Evolutionary conservation across 2,329 filamentous ascomycete genomes (phyloP), one percentile per base, ranked within the genome.

Genomic region (Keithomyces neogunnii): DNA sequence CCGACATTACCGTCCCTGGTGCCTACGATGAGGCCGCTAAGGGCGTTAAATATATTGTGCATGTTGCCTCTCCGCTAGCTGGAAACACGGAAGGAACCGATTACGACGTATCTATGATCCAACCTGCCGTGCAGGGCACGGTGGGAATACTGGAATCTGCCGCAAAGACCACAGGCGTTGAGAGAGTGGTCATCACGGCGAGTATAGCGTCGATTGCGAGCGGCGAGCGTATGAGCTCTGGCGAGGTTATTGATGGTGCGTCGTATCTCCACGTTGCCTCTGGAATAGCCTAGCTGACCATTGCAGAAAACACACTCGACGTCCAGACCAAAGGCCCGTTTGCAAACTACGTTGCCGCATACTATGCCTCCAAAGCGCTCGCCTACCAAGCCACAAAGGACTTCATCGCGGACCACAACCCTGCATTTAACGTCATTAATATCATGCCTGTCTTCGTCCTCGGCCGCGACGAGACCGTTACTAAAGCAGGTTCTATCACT

Each of bases 121-220:
- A 60, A n/a, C 65, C 68, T 1, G 64, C 66, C 28, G 57, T 74
- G 31, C 60, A 64, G 45, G 68, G 66, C 26, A 73, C 67, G 0
- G 48, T 64, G 4, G 59, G 59, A 4, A 63, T 74, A 5, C 61
- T 75, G 2, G 55, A 66, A 29, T 62, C 70, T 0, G 72, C 71
- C 1, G 44, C 59, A 13, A 66, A 66, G 49, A 52, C 51, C 5
- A 53, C 58, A 1, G 63, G 58, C 0, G 62, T 76, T 13, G 62
- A 66, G 51, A 63, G 68, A 11, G 57, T 75, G 7, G 66, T 75
- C 19, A 69, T 76, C 48, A 75, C 73, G 2, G 68, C 64, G 4
- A 73, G 70, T 1, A 58, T 64, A 10, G 58, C 55, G 1, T 61
- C 65, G 38, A 48, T 62, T 6, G 43, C 48, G 31, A 51, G 51